phyloP scores from a whole-genome alignment of 2,329 filamentous ascomycete species.

The Exophiala oligosperma region DNA sequence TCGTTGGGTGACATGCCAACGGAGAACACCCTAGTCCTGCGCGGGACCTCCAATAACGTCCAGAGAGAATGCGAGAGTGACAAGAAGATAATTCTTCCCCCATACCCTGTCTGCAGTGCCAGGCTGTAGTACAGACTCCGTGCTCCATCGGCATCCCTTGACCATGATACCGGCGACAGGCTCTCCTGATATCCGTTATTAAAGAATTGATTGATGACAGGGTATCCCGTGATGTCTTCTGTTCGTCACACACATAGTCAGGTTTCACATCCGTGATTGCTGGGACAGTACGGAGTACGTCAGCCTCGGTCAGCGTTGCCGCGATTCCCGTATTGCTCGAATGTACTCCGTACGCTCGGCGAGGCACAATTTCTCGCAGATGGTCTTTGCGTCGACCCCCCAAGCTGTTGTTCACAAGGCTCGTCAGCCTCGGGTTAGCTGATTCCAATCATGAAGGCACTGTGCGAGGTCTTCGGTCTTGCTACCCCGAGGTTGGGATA shows the following conservation, averaged over 20 bases:
- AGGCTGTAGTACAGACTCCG: neutral
- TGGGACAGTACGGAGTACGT: neutral
- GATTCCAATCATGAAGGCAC: neutral
- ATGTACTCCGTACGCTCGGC: neutral
- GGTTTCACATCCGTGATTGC: neutral
- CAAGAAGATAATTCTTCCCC: neutral
- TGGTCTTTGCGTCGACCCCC: neutral
- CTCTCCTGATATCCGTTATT: neutral
- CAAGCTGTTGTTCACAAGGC: conserved; percentile 1
- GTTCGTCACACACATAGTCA: neutral
- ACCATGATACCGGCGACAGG: neutral
- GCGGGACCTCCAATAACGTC: neutral
- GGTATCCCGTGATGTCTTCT: neutral
- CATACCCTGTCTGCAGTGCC: neutral
- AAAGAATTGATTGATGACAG: conserved; percentile 13
- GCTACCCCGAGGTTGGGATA: conserved; percentile 8
- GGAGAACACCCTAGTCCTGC: neutral
- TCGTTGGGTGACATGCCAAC: neutral
- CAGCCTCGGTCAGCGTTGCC: conserved; percentile 11
- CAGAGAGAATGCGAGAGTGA: neutral
- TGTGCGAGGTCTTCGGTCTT: conserved; percentile 6
- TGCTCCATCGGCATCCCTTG: neutral
- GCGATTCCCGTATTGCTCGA: neutral
- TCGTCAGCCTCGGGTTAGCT: conserved; percentile 1
- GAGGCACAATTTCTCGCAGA: neutral